Base-by-base conservation (phyloP, 1,284 basidiomycete species). In the Marasmius fiardii region DNA sequence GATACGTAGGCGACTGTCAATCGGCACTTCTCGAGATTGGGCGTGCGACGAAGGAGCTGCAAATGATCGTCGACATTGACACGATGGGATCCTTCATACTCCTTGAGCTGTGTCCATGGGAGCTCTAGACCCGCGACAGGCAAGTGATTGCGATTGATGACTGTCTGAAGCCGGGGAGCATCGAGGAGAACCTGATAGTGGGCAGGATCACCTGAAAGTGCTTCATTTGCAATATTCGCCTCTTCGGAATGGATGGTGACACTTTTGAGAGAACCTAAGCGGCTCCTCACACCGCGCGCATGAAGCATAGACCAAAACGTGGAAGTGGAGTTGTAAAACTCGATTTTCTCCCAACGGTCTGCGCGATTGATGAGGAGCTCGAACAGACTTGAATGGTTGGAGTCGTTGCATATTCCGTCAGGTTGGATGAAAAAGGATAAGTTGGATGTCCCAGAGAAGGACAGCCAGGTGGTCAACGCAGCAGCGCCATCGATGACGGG, bases 341-440 rank as follows among this genome's bases (percentile, higher is more conserved):
- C 47, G 28, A 49, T n/a, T 31, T n/a, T 49, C n/a, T 33, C n/a
- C 47, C 47, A 49, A 20, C 47, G 47, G 14, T 49, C n/a, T 49
- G 47, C 24, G 11, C 33, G 26, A 12, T 18, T 14, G 16, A 33
- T 20, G 28, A 49, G n/a, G 6, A 49, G 12, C 14, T n/a, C 7
- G 31, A 49, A 18, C 12, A 31, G 16, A 8, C n/a, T 20, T 16
- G 47, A 33, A 18, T 31, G 12, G 31, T 26, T 16, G 3, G 18
- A 11, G 16, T n/a, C 20, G 7, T 45, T 45, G 28, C 31, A 26
- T 18, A 31, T 31, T 31, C 24, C n/a, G n/a, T 49, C 47, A 4
- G 26, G 24, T 31, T 31, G 31, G 28, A 11, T 31, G 12, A 31
- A 33, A n/a, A 18, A 31, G 18, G 26, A 49, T 14, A 33, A 26